Base-by-base conservation (phyloP, 345 rosid genomes). In the Syzygium aqueum region DNA sequence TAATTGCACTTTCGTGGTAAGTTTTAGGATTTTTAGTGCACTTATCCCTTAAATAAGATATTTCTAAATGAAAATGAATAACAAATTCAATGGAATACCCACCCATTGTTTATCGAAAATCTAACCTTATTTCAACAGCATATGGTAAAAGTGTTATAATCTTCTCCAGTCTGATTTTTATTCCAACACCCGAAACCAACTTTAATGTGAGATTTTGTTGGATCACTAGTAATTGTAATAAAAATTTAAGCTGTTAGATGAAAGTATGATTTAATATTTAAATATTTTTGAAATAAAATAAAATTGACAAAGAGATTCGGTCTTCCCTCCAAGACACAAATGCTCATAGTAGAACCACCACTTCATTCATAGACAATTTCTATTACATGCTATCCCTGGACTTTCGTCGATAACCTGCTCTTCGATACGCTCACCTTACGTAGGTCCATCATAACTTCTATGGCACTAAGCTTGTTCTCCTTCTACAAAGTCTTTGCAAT, bases 121-220 rank as follows among this genome's bases (percentile, higher is more conserved):
- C 46, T 43, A 43, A 43, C 46, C 46, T 43, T 43, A 43, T 43
- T 43, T 43, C 46, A 43, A 43, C 46, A 43, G 7, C 46, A 43
- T 23, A 61, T n/a, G 17, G 19, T 61, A 61, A 27, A 13, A 6
- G 4, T 30, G 15, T 61, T n/a, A 0, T 27, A 30, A 59, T 59
- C 67, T 59, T 27, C 67, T 59, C 7, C 27, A 0, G 15, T 13
- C 30, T 7, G 22, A 2, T 59, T 59, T 25, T 22, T 57, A 59
- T 5, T n/a, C 8, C 33, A n/a, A 61, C 17, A 27, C 67, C 13
- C 8, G 13, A 27, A 5, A 59, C 28, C 0, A 56, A 56, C 0
- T 54, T 21, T 21, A 54, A 54, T 54, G 0, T 21, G 2, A 8
- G 8, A 56, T 9, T 56, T 56, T 9, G 0, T 56, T 1, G 0